A percentile compares a stretch with the other conserved stretches of the same genome.
phyloP scores from a whole-genome alignment of 768 basidiomycete species.

The Panaeolus cyanescens region DNA sequence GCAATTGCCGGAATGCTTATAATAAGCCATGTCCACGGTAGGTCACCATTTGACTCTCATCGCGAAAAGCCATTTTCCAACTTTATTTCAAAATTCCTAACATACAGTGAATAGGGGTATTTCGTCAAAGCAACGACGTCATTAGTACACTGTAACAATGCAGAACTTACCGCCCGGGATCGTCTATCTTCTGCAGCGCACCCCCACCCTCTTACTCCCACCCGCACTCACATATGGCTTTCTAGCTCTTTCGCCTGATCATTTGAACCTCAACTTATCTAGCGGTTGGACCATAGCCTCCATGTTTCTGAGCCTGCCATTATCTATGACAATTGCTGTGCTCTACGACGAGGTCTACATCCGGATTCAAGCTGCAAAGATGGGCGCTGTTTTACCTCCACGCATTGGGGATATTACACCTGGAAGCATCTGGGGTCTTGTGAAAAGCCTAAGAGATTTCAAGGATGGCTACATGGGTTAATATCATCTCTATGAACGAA shows the following conservation, averaged over 20 bases:
- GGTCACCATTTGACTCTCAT: no score
- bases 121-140: no score
- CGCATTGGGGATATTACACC: not conserved
- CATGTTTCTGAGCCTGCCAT: conserved; percentile 18
- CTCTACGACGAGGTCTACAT: conserved; percentile 1
- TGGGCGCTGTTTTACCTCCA: not conserved
- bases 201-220: conserved; percentile 19
- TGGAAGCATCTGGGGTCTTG: not conserved
- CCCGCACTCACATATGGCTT: conserved; percentile 18
- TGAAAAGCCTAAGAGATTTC: not conserved
- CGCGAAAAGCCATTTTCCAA: no score
- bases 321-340: conserved; percentile 14
- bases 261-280: conserved; percentile 5
- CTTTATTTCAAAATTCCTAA: no score
- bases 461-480: conserved; percentile 5
- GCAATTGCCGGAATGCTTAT: no score
- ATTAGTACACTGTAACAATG: conserved; percentile 6
- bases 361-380: not conserved
- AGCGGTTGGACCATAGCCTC: conserved; percentile 11
- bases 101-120: no score
- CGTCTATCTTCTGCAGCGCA: conserved; percentile 20
- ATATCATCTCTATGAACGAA: not conserved
- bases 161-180: conserved; percentile 25
- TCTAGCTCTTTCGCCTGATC: conserved; percentile 3
- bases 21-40: no score